Percentiles rank a stretch among this genome's conserved stretches.
Conservation (phyloP, 2,329 filamentous ascomycete species). For the Trichoderma atroviride region DNA sequence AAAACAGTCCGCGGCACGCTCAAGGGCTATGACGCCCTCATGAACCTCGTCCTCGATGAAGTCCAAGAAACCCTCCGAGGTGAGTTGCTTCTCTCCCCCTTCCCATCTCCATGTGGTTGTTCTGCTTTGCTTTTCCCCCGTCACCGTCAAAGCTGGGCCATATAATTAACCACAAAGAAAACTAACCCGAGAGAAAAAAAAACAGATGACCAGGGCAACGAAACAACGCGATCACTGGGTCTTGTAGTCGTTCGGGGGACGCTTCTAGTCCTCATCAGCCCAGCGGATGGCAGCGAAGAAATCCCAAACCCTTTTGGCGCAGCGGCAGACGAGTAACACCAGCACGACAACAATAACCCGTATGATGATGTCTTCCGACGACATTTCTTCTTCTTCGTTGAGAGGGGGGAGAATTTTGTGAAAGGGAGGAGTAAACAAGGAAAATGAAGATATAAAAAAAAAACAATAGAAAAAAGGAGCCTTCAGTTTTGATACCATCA, state of each 20-base stretch:
- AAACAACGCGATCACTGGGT: conserved; percentile 76
- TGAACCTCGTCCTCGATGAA: conserved; percentile 96
- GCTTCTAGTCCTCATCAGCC: conserved; percentile 87
- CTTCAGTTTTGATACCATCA: too few species aligned
- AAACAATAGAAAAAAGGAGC: background rate
- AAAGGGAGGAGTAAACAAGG: background rate
- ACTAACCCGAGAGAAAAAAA: too few species aligned
- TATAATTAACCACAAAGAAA: background rate
- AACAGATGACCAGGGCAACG: conserved; percentile 89
- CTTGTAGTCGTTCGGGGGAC: conserved; percentile 91
- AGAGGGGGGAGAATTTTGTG: background rate
- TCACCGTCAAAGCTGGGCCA: background rate
- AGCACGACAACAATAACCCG: background rate
- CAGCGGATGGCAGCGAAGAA: conserved; percentile 90
- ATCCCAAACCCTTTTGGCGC: conserved; percentile 92
- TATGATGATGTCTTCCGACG: too few species aligned
- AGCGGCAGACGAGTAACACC: conserved; percentile 62
- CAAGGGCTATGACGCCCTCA: conserved; percentile 95
- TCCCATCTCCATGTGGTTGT: too few species aligned
- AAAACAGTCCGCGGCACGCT: conserved; percentile 77
- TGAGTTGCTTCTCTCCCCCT: conserved; percentile 40
- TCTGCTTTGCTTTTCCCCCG: too few species aligned
- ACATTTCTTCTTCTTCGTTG: too few species aligned
- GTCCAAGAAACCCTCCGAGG: conserved; percentile 88
- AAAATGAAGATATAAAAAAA: background rate